Base-by-base conservation (phyloP, 2,329 filamentous ascomycete genomes). In the Chaetomiaceae sp. region DNA sequence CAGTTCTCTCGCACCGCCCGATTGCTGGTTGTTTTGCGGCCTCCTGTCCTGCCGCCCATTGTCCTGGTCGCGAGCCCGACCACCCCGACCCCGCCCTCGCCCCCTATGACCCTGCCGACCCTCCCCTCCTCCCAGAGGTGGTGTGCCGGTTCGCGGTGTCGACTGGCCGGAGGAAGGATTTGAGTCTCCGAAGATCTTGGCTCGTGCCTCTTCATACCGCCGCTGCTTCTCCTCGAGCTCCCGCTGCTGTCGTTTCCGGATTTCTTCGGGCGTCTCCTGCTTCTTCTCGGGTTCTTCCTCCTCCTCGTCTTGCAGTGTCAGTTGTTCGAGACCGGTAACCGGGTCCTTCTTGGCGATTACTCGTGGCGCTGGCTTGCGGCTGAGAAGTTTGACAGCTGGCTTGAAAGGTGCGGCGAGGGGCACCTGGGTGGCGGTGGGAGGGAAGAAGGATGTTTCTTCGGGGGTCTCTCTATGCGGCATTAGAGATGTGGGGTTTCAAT, bases 211-310 rank as follows among this genome's bases (percentile, higher is more conserved):
- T 56, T 95, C 88, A 67, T 96, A 96, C 56, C 87, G 87, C 52
- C 84, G 84, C 73, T 95, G 88, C 73, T 94, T 96, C 72, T 95
- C 90, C 65, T 95, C 90, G 9, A 84, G 81, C 62, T 95, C 89
- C 44, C 81, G 79, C 66, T 90, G 83, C 48, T 91, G 88, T 65
- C 87, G 87, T 21, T 84, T 81, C 57, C 87, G 84, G 30, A 90
- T 80, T 72, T 96, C 87, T 62, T 92, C 88, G 3, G 86, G 80
- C 0, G 82, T 87, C 38, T 82, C 80, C 61, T 84, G 82, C 18
- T 78, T 74, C 58, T 81, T 84, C 49, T 74, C 71, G 44, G 73
- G 81, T 23, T 84, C 87, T 37, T 88, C 85, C 37, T 88, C 85
- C 27, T 78, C 78, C 54, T 80, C 78, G 50, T 74, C 71, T 46